phyloP scores from a whole-genome alignment of 495 filamentous ascomycete genomes.

The Hyaloscypha variabilis region DNA sequence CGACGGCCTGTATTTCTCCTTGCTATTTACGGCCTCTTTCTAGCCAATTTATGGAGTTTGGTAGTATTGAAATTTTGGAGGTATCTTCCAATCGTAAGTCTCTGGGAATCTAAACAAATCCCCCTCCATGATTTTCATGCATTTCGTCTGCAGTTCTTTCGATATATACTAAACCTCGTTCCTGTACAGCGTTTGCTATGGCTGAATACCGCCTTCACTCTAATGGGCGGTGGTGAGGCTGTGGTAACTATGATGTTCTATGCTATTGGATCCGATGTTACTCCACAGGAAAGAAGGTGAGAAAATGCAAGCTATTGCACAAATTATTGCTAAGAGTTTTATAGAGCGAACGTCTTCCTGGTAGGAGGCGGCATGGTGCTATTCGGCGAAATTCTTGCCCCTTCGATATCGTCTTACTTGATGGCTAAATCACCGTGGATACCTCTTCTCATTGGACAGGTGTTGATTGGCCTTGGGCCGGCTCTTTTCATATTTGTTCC shows the following conservation, averaged over 20 bases:
- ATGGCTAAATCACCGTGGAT: conserved; percentile 62
- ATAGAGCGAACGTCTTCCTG: conserved; percentile 55
- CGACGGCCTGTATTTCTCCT: conserved; percentile 20
- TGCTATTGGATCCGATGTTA: conserved; percentile 61
- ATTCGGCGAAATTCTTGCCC: conserved; percentile 52
- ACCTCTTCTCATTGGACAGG: conserved; percentile 49
- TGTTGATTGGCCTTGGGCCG: conserved; percentile 33
- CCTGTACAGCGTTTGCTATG: conserved; percentile 43
- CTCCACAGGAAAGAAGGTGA: conserved; percentile 55
- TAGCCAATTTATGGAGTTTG: conserved; percentile 16
- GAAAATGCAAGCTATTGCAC: conserved; percentile 2
- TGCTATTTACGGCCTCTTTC: conserved; percentile 17
- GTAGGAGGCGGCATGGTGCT: conserved; percentile 48
- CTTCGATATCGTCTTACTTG: conserved; percentile 54
- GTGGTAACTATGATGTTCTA: conserved; percentile 53
- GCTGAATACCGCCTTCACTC: conserved; percentile 52
- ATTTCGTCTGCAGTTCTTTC: too few relatives aligned
- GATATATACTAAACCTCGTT: background rate
- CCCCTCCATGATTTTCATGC: too few relatives aligned
- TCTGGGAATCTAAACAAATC: too few relatives aligned
- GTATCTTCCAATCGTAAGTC: conserved; percentile 40
- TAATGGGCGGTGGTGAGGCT: conserved; percentile 57
- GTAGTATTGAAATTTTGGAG: conserved; percentile 22
- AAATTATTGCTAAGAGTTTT: conserved; percentile 1
- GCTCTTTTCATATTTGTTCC: conserved; percentile 42